phyloP scores from a whole-genome alignment of 176 grass and related monocot genomes.

The Carex pumila region DNA sequence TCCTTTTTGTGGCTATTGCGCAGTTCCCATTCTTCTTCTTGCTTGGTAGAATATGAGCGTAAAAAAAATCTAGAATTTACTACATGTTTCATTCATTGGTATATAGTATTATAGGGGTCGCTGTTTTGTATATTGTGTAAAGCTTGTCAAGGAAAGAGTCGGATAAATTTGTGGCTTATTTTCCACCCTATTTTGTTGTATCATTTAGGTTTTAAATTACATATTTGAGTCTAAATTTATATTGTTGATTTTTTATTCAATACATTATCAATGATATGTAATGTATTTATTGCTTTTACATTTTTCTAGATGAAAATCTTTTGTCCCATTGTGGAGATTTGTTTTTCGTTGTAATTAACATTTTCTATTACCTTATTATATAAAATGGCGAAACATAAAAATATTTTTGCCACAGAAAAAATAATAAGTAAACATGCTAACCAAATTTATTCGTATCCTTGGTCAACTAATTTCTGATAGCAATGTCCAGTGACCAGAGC shows the following conservation, averaged over 20 bases:
- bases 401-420: not conserved
- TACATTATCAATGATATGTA: not conserved
- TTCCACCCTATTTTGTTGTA: not conserved
- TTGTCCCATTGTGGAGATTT: not conserved
- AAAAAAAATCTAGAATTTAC: not conserved
- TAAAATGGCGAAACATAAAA: not conserved
- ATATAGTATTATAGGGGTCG: not conserved
- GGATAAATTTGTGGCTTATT: not conserved
- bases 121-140: constrained; percentile 1
- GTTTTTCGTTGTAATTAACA: not conserved
- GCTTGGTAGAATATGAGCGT: constrained; percentile 63
- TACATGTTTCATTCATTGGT: not conserved
- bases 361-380: not conserved
- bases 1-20: constrained; percentile 65
- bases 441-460: not conserved
- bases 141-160: not conserved
- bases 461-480: not conserved
- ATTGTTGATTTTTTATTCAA: not conserved
- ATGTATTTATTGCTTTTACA: not conserved
- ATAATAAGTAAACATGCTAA: not conserved
- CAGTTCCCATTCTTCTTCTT: constrained; percentile 85
- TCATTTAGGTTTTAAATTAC: not conserved
- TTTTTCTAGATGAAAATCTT: not conserved
- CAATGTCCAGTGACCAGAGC: no score
- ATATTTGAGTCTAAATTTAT: not conserved